Percentiles rank a stretch among this genome's conserved stretches.
Conservation (phyloP, 2,329 filamentous ascomycete species). For the Chalaropsis ovoidea region DNA sequence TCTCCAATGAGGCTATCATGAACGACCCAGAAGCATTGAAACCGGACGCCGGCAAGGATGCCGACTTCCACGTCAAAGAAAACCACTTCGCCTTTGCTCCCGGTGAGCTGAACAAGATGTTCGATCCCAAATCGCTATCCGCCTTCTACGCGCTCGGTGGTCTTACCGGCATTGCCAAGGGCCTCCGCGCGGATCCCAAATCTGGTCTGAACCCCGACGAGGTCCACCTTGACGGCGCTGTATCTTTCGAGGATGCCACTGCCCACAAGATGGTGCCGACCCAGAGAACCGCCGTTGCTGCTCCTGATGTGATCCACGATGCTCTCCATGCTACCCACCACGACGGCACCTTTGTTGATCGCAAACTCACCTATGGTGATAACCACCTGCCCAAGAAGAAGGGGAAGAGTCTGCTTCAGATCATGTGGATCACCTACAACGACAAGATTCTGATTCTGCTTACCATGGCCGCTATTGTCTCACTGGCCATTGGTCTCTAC, state of each 20-base stretch:
- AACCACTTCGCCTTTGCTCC: conserved; percentile 81
- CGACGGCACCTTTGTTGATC: conserved; percentile 45
- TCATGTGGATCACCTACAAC: conserved; percentile 77
- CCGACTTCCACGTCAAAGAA: conserved; percentile 62
- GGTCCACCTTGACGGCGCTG: conserved; percentile 48
- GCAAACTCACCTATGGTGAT: conserved; percentile 60
- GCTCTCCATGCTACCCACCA: conserved; percentile 23
- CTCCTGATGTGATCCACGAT: conserved; percentile 4
- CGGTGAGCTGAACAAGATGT: conserved; percentile 74
- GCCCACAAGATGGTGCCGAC: conserved; percentile 22
- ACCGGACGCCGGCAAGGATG: conserved; percentile 65
- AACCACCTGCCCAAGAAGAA: conserved; percentile 66
- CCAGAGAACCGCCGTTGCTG: conserved; percentile 20
- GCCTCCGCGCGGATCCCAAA: conserved; percentile 60
- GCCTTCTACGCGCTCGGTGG: conserved; percentile 77
- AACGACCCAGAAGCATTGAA: conserved; percentile 59
- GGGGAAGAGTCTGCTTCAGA: conserved; percentile 58
- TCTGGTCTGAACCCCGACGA: conserved; percentile 72
- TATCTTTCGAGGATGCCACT: conserved; percentile 64
- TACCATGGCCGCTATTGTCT: conserved; percentile 60
- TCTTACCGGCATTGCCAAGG: conserved; percentile 65
- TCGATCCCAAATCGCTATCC: conserved; percentile 76
- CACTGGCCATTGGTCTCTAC: conserved; percentile 64
- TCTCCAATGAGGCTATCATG: conserved; percentile 47
- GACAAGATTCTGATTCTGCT: conserved; percentile 70